Evolutionary conservation across 371 early-diverging fungal genomes (phyloP).

Genomic region (Catenaria anguillulae): DNA sequence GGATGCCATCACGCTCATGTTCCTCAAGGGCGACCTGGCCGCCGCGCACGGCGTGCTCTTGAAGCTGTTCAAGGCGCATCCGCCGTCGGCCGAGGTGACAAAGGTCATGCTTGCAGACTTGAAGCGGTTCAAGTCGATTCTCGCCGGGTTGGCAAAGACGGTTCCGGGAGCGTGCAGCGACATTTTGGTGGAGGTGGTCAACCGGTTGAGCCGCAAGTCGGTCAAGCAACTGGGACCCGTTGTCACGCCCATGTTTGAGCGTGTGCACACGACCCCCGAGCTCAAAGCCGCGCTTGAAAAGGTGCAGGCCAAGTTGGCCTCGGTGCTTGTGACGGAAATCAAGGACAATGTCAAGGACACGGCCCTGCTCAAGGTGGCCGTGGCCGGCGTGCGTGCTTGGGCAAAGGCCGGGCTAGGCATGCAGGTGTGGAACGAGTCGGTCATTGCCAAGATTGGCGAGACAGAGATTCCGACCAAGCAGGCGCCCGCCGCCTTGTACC

Average conservation of each 20-base stretch:
- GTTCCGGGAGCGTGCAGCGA: neutral
- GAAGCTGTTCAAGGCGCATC: neutral
- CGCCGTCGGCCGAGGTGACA: neutral
- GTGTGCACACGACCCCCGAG: neutral
- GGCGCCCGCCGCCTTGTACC: neutral
- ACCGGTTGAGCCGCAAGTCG: neutral
- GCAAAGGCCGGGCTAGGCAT: neutral
- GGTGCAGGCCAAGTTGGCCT: neutral
- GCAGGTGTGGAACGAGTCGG: neutral
- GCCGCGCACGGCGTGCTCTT: neutral
- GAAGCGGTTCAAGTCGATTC: slow-evolving; percentile 1
- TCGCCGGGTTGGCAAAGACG: neutral
- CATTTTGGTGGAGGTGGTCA: neutral
- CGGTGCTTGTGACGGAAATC: neutral
- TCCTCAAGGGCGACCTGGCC: neutral
- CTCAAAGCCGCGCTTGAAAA: neutral
- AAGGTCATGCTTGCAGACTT: neutral
- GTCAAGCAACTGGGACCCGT: neutral
- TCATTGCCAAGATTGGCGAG: neutral
- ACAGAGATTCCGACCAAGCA: neutral
- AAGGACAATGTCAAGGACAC: neutral
- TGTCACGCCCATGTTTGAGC: neutral
- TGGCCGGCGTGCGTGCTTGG: neutral
- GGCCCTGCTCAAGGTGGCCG: neutral
- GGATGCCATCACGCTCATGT: neutral